Conservation (phyloP, 2,329 filamentous ascomycete species). For the Aspergillus vadensis region DNA sequence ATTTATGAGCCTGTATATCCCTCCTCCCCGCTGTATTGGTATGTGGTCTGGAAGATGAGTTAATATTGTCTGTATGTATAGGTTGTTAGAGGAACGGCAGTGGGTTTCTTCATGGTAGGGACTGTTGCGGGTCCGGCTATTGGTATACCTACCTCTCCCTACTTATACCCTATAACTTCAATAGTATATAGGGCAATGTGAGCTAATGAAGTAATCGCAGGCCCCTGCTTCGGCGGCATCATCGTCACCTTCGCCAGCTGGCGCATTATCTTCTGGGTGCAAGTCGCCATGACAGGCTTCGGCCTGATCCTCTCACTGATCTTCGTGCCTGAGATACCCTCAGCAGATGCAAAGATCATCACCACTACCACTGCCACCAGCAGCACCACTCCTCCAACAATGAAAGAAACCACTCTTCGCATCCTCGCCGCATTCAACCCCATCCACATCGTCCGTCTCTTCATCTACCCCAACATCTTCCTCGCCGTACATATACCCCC, state of each 20-base stretch:
- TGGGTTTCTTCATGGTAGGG: conserved; percentile 48
- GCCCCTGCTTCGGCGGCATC: conserved; percentile 68
- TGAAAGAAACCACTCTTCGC: conserved; percentile 44
- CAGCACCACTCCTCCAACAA: background rate
- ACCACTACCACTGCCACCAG: background rate
- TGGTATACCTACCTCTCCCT: conserved; percentile 28
- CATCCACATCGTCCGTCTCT: conserved; percentile 60
- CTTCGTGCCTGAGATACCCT: conserved; percentile 67
- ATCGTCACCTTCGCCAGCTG: conserved; percentile 75
- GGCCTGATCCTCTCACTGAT: conserved; percentile 63
- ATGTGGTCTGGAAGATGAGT: background rate
- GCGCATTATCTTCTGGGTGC: conserved; percentile 78
- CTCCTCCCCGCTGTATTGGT: background rate
- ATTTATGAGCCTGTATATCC: conserved; percentile 40
- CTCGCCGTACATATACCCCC: conserved; percentile 52
- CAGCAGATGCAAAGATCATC: conserved; percentile 48
- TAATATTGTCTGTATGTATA: conserved; percentile 13
- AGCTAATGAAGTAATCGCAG: conserved; percentile 21
- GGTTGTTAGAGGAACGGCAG: conserved; percentile 46
- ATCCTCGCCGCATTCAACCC: conserved; percentile 59
- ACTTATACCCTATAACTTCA: too few relatives aligned
- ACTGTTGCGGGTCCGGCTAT: conserved; percentile 47
- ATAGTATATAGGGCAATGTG: too few relatives aligned
- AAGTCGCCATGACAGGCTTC: conserved; percentile 66
- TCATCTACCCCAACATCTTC: conserved; percentile 69